These are phyloP conservation scores for Polygonum maritimum DNA, from an alignment of 148 eudicot species.

Conservation along the genomic window DNA sequence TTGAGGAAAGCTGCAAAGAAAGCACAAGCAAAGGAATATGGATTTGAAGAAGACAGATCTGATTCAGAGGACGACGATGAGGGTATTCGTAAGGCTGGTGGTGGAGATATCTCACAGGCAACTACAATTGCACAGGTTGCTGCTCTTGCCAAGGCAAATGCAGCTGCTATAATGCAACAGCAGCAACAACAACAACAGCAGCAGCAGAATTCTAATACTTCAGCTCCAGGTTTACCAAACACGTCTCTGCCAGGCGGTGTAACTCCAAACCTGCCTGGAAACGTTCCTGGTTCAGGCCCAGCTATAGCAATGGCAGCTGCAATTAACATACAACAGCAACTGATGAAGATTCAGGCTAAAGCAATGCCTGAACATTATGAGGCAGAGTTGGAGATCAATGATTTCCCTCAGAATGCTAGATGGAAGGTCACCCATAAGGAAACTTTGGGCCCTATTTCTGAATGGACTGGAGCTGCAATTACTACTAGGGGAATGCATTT, in stretches of 20 bases:
- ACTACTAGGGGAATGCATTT: slow-evolving; percentile 67
- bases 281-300: slow-evolving; percentile 14
- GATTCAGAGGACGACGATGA: slow-evolving; percentile 82
- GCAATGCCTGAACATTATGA: slow-evolving; percentile 79
- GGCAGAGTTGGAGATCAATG: slow-evolving; percentile 79
- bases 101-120: slow-evolving; percentile 35
- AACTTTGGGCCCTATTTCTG: slow-evolving; percentile 72
- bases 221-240: slow-evolving; percentile 26
- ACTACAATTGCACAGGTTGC: slow-evolving; percentile 37
- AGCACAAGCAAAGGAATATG: slow-evolving; percentile 81
- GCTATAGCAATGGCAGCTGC: slow-evolving; percentile 49
- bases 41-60: slow-evolving; percentile 74
- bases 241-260: slow-evolving; percentile 19
- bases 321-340: slow-evolving; percentile 52
- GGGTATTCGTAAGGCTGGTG: slow-evolving; percentile 50
- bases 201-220: slow-evolving; percentile 14
- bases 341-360: slow-evolving; percentile 68
- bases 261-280: slow-evolving; percentile 9
- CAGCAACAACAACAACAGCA: slow-evolving; percentile 8
- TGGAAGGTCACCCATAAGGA: slow-evolving; percentile 93
- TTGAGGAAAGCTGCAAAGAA: slow-evolving; percentile 76
- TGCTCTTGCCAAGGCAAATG: slow-evolving; percentile 29
- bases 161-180: slow-evolving; percentile 13
- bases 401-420: slow-evolving; percentile 82
- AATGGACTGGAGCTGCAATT: slow-evolving; percentile 81